A percentile compares a stretch with the other conserved stretches of the same genome.
These are phyloP conservation scores for Dittrichia graveolens DNA, from an alignment of 129 eudicot genomes.

Conservation along the genomic window DNA sequence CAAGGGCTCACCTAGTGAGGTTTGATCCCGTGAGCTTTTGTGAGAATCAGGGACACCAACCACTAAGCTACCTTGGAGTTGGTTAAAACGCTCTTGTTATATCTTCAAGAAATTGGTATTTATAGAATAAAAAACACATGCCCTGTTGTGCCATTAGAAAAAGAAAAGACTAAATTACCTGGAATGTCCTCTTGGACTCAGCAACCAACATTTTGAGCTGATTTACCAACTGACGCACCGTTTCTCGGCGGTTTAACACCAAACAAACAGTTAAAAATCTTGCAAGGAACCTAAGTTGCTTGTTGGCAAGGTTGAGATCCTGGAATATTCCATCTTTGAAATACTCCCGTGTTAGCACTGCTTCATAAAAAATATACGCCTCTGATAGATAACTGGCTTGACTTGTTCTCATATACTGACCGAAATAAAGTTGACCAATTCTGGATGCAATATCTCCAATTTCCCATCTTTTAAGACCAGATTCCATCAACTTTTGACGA, in stretches of 20 bases:
- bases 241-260: constrained; percentile 67
- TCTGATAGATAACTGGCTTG: constrained; percentile 75
- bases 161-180: constrained; percentile 35
- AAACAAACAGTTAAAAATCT: constrained; percentile 70
- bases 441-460: constrained; percentile 89
- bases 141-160: neutral
- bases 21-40: too few species aligned
- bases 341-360: constrained; percentile 78
- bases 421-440: constrained; percentile 81
- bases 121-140: neutral
- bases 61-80: too few species aligned
- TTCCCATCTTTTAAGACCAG: constrained; percentile 87
- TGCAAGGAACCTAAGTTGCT: constrained; percentile 74
- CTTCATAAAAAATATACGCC: constrained; percentile 79
- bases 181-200: constrained; percentile 75
- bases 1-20: too few species aligned
- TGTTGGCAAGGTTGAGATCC: constrained; percentile 71
- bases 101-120: neutral
- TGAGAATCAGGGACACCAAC: too few species aligned
- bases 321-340: constrained; percentile 76
- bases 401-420: constrained; percentile 84
- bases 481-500: constrained; percentile 67
- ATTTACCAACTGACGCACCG: constrained; percentile 75
- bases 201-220: constrained; percentile 74
- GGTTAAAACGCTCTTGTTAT: too few species aligned